phyloP scores from a whole-genome alignment of 768 basidiomycete species.

The Kondoa malvinella region DNA sequence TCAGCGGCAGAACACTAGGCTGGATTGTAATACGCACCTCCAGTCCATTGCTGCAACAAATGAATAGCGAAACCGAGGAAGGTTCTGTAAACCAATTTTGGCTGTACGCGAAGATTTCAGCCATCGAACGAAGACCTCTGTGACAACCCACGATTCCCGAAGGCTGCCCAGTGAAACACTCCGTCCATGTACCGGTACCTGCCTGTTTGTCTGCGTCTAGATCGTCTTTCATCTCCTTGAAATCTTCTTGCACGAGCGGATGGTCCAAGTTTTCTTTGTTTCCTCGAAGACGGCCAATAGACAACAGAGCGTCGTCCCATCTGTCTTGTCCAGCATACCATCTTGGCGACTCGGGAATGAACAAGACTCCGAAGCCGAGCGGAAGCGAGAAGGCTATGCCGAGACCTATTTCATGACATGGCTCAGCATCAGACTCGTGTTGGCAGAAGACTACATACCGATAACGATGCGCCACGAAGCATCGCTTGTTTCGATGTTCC shows the following conservation, averaged over 20 bases:
- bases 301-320: background rate
- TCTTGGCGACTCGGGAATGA: background rate
- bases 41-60: conserved; percentile 8
- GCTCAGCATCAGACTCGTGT: too few relatives aligned
- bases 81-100: too few relatives aligned
- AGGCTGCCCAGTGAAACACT: conserved; percentile 6
- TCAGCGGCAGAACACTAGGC: too few relatives aligned
- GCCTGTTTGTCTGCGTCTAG: background rate
- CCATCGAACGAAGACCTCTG: background rate
- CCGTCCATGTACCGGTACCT: background rate
- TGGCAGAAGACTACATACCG: too few relatives aligned
- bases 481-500: too few relatives aligned
- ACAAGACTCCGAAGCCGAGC: background rate
- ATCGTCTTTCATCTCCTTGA: background rate
- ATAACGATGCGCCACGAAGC: too few relatives aligned
- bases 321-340: background rate
- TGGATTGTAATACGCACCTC: background rate
- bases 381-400: too few relatives aligned
- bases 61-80: too few relatives aligned
- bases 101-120: too few relatives aligned
- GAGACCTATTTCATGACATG: too few relatives aligned
- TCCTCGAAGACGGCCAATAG: background rate
- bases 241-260: background rate
- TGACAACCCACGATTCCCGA: background rate
- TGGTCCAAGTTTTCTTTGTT: background rate